Evolutionary conservation across 805 yeast genomes (phyloP), one percentile per base, ranked within the genome.

Genomic region (Komagataella pastoris): DNA sequence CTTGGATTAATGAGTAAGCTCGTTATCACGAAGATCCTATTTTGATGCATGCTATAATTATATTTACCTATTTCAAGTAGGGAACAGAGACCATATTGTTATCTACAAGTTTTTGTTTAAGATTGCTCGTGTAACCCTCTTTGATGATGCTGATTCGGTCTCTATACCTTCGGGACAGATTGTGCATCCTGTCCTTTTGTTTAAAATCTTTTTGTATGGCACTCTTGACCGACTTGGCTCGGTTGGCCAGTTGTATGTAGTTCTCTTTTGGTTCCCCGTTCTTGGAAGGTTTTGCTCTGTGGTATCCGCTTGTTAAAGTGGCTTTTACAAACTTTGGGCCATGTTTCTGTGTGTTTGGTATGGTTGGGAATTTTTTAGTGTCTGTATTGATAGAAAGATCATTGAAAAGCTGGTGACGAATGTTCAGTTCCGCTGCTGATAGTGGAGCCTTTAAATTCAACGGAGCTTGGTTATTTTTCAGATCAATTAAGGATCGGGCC

Each of bases 401-500:
- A 8, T 30, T 30, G 5, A 30, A 30, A 30, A 30, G 40, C 14
- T 30, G 40, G 14, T 30, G 40, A 14, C 40, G 17, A 7, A 47
- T 24, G 10, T 12, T 5, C n/a, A 10, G 2, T 48, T 59, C 62
- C 2, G 24, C 23, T 1, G 47, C 53, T 6, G 49, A 47, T 6
- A 59, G 51, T 2, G 56, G 54, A 2, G 49, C 47, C 8, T 50
- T 50, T 40, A 58, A 52, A 36, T 52, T 50, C 8, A 58, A 45
- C 51, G 47, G 49, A 17, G 47, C 21, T 6, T 40, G n/a, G 36
- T 46, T 59, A n/a, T 52, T 54, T 23, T 52, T 53, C 46, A 21
- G 47, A 24, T 58, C 65, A 43, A 67, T 56, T 51, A 69, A 56
- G 2, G 66, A 65, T 49, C 66, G 57, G 56, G 71, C 63, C 51